Evolutionary conservation across 371 early-diverging fungal genomes (phyloP).

Genomic region (Catenaria anguillulae): DNA sequence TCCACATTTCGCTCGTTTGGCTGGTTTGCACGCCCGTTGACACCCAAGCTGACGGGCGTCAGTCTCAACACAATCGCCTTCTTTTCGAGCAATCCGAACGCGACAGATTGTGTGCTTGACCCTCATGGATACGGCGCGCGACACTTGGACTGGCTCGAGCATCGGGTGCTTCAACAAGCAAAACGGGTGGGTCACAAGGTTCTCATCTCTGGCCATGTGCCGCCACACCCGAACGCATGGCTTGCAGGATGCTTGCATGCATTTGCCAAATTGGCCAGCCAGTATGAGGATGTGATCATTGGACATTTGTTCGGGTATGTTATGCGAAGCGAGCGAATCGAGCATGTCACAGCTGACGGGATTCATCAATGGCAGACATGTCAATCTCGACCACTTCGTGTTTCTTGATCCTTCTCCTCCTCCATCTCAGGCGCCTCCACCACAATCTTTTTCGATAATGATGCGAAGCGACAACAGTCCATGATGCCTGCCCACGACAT

Average conservation of each 20-base stretch:
- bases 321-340: too few species aligned
- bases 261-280: not conserved
- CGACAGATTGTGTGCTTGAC: not conserved
- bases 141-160: not conserved
- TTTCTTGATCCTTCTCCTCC: not conserved
- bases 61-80: not conserved
- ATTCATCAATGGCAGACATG: not conserved
- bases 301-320: not conserved
- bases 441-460: too few species aligned
- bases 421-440: too few species aligned
- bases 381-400: not conserved
- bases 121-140: not conserved
- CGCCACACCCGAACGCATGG: not conserved
- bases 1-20: not conserved
- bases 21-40: not conserved
- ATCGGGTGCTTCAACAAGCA: not conserved
- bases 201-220: not conserved
- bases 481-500: too few species aligned
- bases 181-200: not conserved
- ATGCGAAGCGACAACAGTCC: too few species aligned
- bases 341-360: too few species aligned
- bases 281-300: not conserved
- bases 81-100: not conserved
- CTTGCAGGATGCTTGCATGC: not conserved
- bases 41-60: not conserved